A percentile compares a stretch with the other conserved stretches of the same genome.
Evolutionary conservation across 2,329 filamentous ascomycete genomes (phyloP).

Genomic region (Microdochium paspali): DNA sequence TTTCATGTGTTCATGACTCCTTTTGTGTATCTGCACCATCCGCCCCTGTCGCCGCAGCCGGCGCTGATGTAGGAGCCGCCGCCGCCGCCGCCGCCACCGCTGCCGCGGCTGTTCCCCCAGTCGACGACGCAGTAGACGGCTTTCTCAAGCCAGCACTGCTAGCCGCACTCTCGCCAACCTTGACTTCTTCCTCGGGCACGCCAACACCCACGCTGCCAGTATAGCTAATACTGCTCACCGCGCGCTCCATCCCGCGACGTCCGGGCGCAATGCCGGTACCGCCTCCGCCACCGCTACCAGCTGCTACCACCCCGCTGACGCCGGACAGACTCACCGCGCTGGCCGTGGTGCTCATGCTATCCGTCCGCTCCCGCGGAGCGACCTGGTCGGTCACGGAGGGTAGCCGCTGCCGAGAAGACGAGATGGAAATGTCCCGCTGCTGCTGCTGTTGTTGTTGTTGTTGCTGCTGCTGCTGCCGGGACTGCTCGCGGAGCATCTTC

Average conservation of each 20-base stretch:
- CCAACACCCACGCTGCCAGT: conserved; percentile 37
- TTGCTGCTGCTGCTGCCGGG: conserved; percentile 36
- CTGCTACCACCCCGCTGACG: conserved; percentile 20
- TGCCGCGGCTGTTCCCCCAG: not conserved
- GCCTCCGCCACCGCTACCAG: conserved; percentile 8
- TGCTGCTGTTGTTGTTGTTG: conserved; percentile 7
- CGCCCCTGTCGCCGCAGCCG: not conserved
- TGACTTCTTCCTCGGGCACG: conserved; percentile 49
- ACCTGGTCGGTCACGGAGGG: not conserved
- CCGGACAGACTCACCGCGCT: conserved; percentile 26
- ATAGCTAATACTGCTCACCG: conserved; percentile 34
- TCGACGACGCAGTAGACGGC: not conserved
- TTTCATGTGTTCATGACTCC: too few species aligned
- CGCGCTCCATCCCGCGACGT: conserved; percentile 35
- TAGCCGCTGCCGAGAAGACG: too few species aligned
- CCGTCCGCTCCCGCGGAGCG: conserved; percentile 26
- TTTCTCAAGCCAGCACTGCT: conserved; percentile 26
- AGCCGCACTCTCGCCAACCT: conserved; percentile 53
- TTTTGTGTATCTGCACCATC: not conserved
- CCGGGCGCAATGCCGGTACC: conserved; percentile 37
- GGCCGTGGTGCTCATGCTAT: conserved; percentile 42
- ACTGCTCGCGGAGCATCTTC: conserved; percentile 37
- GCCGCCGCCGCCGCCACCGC: not conserved
- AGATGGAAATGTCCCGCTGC: not conserved
- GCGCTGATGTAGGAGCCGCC: not conserved